Evolutionary conservation across 2,329 filamentous ascomycete genomes (phyloP).

Genomic region (Orbilia oligospora): DNA sequence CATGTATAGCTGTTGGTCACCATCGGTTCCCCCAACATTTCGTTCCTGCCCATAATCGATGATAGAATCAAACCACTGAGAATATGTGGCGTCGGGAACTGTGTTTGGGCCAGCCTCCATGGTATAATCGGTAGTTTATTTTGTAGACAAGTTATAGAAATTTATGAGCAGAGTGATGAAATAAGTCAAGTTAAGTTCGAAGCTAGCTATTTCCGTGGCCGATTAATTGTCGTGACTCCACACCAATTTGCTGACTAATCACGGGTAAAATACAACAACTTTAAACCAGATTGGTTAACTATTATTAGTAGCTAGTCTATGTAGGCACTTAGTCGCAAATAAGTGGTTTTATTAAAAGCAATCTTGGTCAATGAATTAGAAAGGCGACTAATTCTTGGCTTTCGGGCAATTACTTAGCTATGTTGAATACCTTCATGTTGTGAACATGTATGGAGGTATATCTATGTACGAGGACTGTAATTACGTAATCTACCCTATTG

Average conservation of each 20-base stretch:
- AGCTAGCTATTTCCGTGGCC: slow-evolving; percentile 6
- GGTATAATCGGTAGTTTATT: neutral
- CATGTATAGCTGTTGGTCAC: neutral
- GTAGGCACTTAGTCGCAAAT: too few relatives aligned
- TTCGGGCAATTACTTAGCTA: too few relatives aligned
- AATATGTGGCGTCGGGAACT: neutral
- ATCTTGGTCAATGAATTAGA: too few relatives aligned
- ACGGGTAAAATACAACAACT: slow-evolving; percentile 6
- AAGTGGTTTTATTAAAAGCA: too few relatives aligned
- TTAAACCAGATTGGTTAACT: too few relatives aligned
- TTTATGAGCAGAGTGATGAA: neutral
- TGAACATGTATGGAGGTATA: too few relatives aligned
- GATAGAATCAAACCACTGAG: slow-evolving; percentile 15
- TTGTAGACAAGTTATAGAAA: neutral
- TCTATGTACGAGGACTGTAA: too few relatives aligned
- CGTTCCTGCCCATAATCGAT: slow-evolving; percentile 13
- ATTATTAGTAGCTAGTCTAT: too few relatives aligned
- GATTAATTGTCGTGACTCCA: slow-evolving; percentile 6
- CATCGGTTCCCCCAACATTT: neutral
- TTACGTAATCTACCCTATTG: too few relatives aligned
- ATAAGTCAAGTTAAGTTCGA: neutral
- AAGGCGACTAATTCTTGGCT: too few relatives aligned
- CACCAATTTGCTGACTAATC: slow-evolving; percentile 12
- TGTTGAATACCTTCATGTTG: too few relatives aligned
- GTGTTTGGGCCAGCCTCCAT: neutral